Base-by-base conservation (phyloP, 2,329 filamentous ascomycete genomes). In the Fusarium floridanum region DNA sequence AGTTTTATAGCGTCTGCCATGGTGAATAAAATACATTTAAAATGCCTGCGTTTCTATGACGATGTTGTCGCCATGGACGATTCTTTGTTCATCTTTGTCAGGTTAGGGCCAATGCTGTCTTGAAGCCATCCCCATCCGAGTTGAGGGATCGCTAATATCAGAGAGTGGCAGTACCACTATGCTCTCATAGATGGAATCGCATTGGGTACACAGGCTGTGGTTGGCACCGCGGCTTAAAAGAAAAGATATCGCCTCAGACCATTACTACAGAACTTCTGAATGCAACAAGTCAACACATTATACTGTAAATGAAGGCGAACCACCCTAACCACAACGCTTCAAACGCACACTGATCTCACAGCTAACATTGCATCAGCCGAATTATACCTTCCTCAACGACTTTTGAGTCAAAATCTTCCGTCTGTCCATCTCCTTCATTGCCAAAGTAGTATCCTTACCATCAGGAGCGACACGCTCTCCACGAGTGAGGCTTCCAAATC, bases 401-500 rank as follows among this genome's bases (percentile, higher is more conserved):
- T 72, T 79, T 14, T 66, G 68, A 10, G 77, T 80, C 67, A 81
- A 74, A 1, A 65, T 43, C 43, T 61, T 70, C 3, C 81, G 74
- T 22, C 81, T 73, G 12, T 73, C 64, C 80, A 82, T 82, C 56
- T 82, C 81, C 17, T 70, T 73, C 32, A 24, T 45, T 5, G 77
- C 81, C n/a, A 82, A 50, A n/a, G 64, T 68, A 4, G 59, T 55
- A 11, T 75, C 62, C 16, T 48, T 55, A 4, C 75, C 77, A 14
- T 63, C 71, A 0, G 81, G 69, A 2, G 74, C 69, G 29, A 85
- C 78, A 5, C 76, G 79, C 32, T 76, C 68, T 5, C 84, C 85
- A 16, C 80, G 75, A 0, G 85, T 87, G 37, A 84, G 76, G 68
- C 85, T 88, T 1, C 88, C 88, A 0, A 87, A 86, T 0, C 92